Conservation (phyloP, 2,329 filamentous ascomycete genomes). For the Fusarium succisae region DNA sequence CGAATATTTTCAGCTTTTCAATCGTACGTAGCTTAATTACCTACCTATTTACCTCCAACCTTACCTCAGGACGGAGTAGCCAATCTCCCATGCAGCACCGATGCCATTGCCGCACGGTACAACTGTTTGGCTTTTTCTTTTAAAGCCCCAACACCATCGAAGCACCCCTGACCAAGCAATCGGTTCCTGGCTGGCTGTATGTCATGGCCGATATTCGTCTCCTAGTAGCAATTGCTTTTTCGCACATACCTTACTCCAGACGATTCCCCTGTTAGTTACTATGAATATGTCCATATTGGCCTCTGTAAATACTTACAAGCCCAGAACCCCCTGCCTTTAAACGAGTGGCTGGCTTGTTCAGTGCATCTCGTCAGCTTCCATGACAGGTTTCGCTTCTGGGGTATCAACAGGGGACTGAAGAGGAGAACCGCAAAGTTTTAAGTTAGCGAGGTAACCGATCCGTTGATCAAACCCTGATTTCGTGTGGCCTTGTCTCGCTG, state of each 20-base stretch:
- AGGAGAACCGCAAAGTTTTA: background rate
- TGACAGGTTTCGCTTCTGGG: conserved; percentile 4
- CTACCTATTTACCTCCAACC: background rate
- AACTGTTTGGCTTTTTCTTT: background rate
- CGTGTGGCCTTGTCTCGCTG: background rate
- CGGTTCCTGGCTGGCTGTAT: conserved; percentile 26
- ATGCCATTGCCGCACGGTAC: conserved; percentile 20
- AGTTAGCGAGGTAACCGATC: background rate
- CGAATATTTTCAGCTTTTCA: background rate
- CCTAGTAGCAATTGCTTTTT: background rate
- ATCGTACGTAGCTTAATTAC: background rate
- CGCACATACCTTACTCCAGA: background rate
- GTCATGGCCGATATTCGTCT: conserved; percentile 4
- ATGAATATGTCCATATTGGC: background rate
- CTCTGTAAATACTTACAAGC: background rate
- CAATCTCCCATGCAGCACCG: background rate
- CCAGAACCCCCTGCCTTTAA: background rate
- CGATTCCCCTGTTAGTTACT: background rate
- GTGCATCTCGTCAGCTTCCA: background rate
- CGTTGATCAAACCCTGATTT: background rate
- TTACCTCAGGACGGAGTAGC: background rate
- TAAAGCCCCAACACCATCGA: background rate
- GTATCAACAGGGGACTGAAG: conserved; percentile 8
- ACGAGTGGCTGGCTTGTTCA: background rate
- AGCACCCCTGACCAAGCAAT: conserved; percentile 9